Conservation (phyloP, 1,139 yeast species). For the Wickerhamomyces sp. region DNA sequence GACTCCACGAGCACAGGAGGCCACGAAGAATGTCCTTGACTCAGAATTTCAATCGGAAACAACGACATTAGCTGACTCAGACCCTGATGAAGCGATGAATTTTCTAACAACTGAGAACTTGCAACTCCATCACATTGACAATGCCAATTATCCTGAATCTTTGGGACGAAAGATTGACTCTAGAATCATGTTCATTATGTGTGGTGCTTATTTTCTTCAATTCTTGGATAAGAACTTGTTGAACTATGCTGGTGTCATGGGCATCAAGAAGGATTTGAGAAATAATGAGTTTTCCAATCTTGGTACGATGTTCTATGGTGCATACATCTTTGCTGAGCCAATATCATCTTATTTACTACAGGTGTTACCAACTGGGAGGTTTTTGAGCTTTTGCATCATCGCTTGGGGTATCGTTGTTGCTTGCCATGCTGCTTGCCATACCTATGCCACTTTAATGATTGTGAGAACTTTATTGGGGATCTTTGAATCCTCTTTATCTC, state of each 20-base stretch:
- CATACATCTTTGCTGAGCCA: conserved; percentile 51
- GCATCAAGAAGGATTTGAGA: conserved; percentile 38
- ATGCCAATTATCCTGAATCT: conserved; percentile 21
- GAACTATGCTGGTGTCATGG: conserved; percentile 47
- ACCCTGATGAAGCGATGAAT: conserved; percentile 21
- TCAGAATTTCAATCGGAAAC: no score
- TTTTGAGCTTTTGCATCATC: conserved; percentile 35
- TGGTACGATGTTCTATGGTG: conserved; percentile 52
- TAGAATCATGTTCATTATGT: conserved; percentile 38
- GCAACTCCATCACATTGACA: conserved; percentile 10
- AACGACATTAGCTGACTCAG: conserved; percentile 14
- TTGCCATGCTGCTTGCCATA: conserved; percentile 37
- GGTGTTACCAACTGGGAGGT: conserved; percentile 44
- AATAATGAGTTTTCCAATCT: conserved; percentile 46
- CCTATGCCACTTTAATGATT: conserved; percentile 41
- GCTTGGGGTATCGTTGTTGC: conserved; percentile 44
- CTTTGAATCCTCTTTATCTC: conserved; percentile 46
- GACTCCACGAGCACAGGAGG: no score
- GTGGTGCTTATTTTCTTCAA: conserved; percentile 43
- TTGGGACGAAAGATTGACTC: conserved; percentile 37
- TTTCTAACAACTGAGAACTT: conserved; percentile 14
- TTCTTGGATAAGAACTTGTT: conserved; percentile 45
- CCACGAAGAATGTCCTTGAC: no score
- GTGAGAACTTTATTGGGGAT: conserved; percentile 44
- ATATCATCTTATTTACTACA: conserved; percentile 45